A percentile compares a stretch with the other conserved stretches of the same genome.
phyloP scores from a whole-genome alignment of 208 protist genomes.

The Crithidia thermophila region DNA sequence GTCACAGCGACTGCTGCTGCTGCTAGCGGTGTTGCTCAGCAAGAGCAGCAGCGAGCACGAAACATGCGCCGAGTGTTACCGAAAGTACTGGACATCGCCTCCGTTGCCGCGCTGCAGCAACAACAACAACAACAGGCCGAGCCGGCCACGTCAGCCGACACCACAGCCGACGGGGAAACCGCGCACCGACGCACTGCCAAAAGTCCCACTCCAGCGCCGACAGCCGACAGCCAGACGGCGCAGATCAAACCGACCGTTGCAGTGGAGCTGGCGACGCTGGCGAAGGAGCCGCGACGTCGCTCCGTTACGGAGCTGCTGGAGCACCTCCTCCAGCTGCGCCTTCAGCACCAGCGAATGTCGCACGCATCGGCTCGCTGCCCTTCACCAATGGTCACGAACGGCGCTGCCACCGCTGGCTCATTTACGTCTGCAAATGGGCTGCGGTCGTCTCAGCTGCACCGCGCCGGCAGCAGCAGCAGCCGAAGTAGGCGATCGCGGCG shows the following conservation, averaged over 20 bases:
- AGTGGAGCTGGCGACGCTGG: background rate
- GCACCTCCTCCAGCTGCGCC: slow-evolving; percentile 6
- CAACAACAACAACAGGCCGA: no score
- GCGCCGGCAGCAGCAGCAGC: background rate
- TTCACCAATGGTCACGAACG: background rate
- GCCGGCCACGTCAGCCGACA: no score
- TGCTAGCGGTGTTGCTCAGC: background rate
- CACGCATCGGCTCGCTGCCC: background rate
- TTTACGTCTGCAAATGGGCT: no score
- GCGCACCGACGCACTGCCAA: no score
- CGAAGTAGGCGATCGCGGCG: background rate
- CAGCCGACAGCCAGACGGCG: no score
- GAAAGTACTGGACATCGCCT: no score
- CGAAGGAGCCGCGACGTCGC: background rate
- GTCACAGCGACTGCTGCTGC: background rate
- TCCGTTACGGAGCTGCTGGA: slow-evolving; percentile 5
- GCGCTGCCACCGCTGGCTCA: no score
- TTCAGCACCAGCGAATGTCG: slow-evolving; percentile 7
- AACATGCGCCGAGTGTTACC: no score
- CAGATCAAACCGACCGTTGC: background rate
- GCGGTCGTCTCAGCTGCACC: background rate
- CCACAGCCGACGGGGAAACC: no score
- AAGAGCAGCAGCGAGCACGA: no score
- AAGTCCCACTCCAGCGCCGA: no score
- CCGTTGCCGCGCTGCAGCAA: no score